These are phyloP conservation scores for Kodamaea restingae DNA, from an alignment of 805 yeast species.

Conservation along the genomic window DNA sequence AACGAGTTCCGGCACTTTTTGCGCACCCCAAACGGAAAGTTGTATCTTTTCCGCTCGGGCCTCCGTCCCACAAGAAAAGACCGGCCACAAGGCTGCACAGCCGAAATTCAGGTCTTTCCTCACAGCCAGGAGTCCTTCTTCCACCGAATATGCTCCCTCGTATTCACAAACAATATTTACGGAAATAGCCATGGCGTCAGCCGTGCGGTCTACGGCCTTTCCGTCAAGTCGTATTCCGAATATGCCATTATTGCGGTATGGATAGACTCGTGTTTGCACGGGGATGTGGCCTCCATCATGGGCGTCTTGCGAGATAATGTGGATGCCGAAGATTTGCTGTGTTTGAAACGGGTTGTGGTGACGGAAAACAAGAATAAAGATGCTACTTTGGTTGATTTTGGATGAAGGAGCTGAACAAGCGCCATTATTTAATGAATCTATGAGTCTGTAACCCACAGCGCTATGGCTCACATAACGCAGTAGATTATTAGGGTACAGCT, in stretches of 20 bases:
- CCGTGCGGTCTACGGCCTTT: conserved; percentile 11
- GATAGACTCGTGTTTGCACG: conserved; percentile 1
- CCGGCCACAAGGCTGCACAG: conserved; percentile 11
- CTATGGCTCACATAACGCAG: no score
- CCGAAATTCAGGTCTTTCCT: conserved; percentile 9
- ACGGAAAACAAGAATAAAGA: neutral
- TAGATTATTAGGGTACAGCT: no score
- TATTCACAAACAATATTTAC: conserved; percentile 9
- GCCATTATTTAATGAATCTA: no score
- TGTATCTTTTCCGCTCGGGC: conserved; percentile 10
- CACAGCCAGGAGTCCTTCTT: conserved; percentile 3
- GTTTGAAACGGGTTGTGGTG: conserved; percentile 3
- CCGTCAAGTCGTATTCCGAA: conserved; percentile 2
- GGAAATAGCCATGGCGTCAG: conserved; percentile 3
- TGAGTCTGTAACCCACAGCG: no score
- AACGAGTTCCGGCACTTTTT: neutral
- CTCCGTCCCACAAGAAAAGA: conserved; percentile 7
- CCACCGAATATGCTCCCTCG: conserved; percentile 2
- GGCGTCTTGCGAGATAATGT: conserved; percentile 1
- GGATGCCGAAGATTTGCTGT: neutral
- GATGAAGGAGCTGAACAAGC: neutral
- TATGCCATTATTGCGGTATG: conserved; percentile 7
- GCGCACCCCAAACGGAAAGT: neutral
- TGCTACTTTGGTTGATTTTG: neutral
- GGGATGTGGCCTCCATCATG: neutral